phyloP scores from a whole-genome alignment of 1,139 yeast genomes.

The Hansenula anomala region DNA sequence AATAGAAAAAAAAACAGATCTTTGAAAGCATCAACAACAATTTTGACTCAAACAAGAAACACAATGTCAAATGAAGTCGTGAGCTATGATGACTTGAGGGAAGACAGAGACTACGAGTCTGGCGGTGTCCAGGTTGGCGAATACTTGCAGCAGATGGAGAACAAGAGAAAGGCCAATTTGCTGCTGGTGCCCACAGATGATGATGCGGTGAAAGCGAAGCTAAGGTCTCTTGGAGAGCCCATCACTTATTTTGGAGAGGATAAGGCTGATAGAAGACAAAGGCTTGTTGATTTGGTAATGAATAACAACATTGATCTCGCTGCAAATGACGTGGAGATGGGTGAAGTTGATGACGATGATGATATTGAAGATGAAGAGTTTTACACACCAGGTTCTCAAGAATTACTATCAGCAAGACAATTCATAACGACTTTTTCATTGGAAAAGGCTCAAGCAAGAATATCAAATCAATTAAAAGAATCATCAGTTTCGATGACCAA shows the following conservation, averaged over 20 bases:
- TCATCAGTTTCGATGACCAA: slow-evolving; percentile 20
- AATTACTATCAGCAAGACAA: slow-evolving; percentile 50
- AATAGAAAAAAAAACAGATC: background rate
- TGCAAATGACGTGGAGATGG: slow-evolving; percentile 24
- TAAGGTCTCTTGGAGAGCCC: slow-evolving; percentile 55
- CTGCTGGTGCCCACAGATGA: slow-evolving; percentile 58
- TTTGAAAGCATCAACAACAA: too few relatives aligned
- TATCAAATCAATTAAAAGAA: slow-evolving; percentile 26
- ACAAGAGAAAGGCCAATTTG: slow-evolving; percentile 21
- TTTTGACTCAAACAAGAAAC: too few relatives aligned
- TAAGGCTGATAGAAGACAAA: slow-evolving; percentile 51
- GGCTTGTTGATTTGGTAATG: slow-evolving; percentile 42
- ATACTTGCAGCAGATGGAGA: slow-evolving; percentile 22
- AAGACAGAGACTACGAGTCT: slow-evolving; percentile 16
- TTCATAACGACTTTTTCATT: slow-evolving; percentile 50
- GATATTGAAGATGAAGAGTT: slow-evolving; percentile 69
- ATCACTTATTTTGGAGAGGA: slow-evolving; percentile 58
- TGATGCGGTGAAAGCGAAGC: slow-evolving; percentile 45
- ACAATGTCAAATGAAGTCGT: slow-evolving; percentile 4
- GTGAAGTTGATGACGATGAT: slow-evolving; percentile 27
- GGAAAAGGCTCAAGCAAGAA: slow-evolving; percentile 37
- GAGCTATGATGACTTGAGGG: slow-evolving; percentile 10
- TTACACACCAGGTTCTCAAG: slow-evolving; percentile 72
- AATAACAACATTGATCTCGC: slow-evolving; percentile 23
- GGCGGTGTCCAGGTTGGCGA: slow-evolving; percentile 22